phyloP scores from a whole-genome alignment of 345 rosid genomes.

The Citrus australasica region DNA sequence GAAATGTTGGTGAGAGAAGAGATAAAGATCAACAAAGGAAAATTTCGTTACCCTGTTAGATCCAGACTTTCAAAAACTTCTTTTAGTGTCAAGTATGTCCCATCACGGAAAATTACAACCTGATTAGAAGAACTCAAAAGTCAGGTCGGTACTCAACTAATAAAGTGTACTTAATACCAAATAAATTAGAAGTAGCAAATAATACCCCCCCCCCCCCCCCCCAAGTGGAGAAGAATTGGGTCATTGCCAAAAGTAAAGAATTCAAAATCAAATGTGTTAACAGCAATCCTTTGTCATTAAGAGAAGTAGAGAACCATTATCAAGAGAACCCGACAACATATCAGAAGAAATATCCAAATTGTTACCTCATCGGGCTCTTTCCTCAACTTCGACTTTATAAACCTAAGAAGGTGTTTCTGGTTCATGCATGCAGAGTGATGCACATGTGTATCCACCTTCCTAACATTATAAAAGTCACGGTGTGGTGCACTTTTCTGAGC shows the following conservation, averaged over 20 bases:
- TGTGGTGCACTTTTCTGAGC: constrained; percentile 99
- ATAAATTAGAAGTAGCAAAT: neutral
- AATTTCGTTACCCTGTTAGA: constrained; percentile 67
- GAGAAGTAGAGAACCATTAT: neutral
- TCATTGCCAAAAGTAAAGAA: neutral
- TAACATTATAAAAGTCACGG: constrained; percentile 96
- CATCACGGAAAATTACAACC: constrained; percentile 99
- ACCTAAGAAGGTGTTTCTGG: constrained; percentile 98
- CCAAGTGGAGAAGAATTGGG: neutral
- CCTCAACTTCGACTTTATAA: constrained; percentile 94
- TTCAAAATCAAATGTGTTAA: neutral
- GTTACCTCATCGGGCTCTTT: constrained; percentile 98
- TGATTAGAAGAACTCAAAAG: constrained; percentile 27
- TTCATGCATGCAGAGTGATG: constrained; percentile 99
- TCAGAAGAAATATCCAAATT: neutral
- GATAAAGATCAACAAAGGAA: neutral
- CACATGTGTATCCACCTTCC: constrained; percentile 98
- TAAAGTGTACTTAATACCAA: constrained; percentile 11
- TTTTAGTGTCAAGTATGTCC: constrained; percentile 89
- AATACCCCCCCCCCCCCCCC: too few species aligned
- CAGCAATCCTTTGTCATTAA: neutral
- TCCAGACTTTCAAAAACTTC: constrained; percentile 98
- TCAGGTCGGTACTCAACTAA: neutral
- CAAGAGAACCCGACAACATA: neutral
- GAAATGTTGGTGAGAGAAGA: too few species aligned